Evolutionary conservation across 2,329 filamentous ascomycete genomes (phyloP).

Genomic region (Sclerotinia glacialis): DNA sequence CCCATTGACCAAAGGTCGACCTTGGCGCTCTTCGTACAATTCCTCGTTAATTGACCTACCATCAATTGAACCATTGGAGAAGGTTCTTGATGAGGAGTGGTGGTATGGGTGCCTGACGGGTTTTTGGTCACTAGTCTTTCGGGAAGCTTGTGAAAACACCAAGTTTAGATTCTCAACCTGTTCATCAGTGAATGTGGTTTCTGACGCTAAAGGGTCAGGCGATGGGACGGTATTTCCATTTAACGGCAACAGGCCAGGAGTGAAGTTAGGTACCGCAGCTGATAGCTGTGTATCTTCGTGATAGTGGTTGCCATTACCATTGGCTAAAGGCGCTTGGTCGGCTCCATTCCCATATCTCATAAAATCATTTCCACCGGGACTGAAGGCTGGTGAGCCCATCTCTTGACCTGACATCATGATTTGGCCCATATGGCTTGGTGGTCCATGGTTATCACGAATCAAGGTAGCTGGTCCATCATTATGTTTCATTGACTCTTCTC

Average conservation of each 20-base stretch:
- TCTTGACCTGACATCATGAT: conserved; percentile 35
- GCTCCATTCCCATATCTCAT: conserved; percentile 33
- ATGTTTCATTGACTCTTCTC: conserved; percentile 70
- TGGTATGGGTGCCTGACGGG: conserved; percentile 41
- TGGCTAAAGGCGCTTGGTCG: conserved; percentile 27
- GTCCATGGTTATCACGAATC: conserved; percentile 28
- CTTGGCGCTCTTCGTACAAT: conserved; percentile 43
- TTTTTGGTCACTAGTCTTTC: conserved; percentile 40
- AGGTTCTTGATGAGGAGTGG: conserved; percentile 46
- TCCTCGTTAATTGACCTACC: conserved; percentile 50
- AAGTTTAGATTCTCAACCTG: conserved; percentile 53
- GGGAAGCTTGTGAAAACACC: conserved; percentile 43
- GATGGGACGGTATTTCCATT: conserved; percentile 24
- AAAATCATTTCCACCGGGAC: conserved; percentile 37
- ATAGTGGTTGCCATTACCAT: conserved; percentile 44
- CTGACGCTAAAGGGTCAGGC: conserved; percentile 36
- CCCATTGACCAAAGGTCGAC: conserved; percentile 39
- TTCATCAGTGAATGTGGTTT: conserved; percentile 50
- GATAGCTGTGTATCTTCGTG: conserved; percentile 54
- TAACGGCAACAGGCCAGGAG: conserved; percentile 31
- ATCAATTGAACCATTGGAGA: conserved; percentile 56
- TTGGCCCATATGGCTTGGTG: conserved; percentile 30
- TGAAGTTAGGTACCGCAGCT: conserved; percentile 61
- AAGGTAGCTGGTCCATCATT: conserved; percentile 62
- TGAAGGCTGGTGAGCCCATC: conserved; percentile 35